Evolutionary conservation across 2,329 filamentous ascomycete species (phyloP).

Genomic region (Botryotinia globosa): DNA sequence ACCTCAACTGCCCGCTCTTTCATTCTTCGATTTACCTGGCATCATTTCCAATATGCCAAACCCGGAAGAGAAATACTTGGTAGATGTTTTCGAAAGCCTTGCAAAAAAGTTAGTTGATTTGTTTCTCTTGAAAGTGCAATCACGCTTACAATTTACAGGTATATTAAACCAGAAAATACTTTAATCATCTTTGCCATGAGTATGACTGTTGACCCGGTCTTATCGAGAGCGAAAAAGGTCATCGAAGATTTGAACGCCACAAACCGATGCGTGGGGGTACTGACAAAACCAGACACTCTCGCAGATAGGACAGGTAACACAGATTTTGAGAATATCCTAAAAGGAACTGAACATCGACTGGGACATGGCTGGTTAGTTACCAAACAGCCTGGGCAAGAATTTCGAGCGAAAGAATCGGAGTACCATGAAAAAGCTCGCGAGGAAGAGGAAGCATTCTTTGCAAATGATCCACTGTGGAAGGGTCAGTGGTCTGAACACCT

Average conservation of each 20-base stretch:
- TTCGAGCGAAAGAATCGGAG: slow-evolving; percentile 21
- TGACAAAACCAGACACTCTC: slow-evolving; percentile 81
- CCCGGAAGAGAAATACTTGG: slow-evolving; percentile 61
- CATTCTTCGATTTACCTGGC: slow-evolving; percentile 83
- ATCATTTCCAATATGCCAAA: slow-evolving; percentile 70
- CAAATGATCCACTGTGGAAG: slow-evolving; percentile 44
- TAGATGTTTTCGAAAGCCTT: slow-evolving; percentile 68
- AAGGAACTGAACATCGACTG: slow-evolving; percentile 56
- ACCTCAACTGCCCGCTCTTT: slow-evolving; percentile 67
- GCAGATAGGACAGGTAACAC: slow-evolving; percentile 36
- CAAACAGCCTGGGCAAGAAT: slow-evolving; percentile 54
- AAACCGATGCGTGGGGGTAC: slow-evolving; percentile 65
- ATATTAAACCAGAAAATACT: slow-evolving; percentile 52
- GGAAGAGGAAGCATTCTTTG: slow-evolving; percentile 53
- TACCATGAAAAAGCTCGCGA: slow-evolving; percentile 47
- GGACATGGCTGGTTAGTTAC: slow-evolving; percentile 79
- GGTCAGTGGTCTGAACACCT: slow-evolving; percentile 41
- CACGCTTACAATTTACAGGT: too few species aligned
- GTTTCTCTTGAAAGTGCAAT: too few species aligned
- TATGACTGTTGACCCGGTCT: slow-evolving; percentile 76
- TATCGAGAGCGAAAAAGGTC: slow-evolving; percentile 66
- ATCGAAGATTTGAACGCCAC: slow-evolving; percentile 55
- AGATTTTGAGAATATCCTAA: slow-evolving; percentile 64
- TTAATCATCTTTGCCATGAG: slow-evolving; percentile 75
- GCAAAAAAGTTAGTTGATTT: slow-evolving; percentile 46